Percentiles rank a stretch among this genome's conserved stretches.
Conservation (phyloP, 148 eudicot genomes). For the Camellia japonica region DNA sequence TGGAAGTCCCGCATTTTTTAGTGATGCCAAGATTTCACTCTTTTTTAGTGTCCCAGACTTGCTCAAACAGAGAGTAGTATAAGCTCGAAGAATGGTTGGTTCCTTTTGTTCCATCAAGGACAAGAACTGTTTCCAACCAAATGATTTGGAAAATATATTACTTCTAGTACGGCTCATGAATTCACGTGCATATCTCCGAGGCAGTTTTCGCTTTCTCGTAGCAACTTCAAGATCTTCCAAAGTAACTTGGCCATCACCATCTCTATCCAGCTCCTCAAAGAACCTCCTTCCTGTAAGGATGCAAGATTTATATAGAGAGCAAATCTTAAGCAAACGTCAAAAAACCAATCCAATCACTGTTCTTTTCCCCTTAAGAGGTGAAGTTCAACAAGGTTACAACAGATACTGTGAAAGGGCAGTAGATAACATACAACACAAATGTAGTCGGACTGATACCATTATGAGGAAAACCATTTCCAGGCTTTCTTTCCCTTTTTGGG, state of each 20-base stretch:
- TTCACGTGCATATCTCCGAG: constrained; percentile 78
- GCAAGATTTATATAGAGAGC: background rate
- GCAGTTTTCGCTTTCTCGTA: constrained; percentile 84
- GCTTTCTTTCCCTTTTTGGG: background rate
- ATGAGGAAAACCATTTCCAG: background rate
- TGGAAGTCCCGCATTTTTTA: constrained; percentile 90
- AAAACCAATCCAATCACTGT: constrained; percentile 3
- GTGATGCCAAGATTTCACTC: constrained; percentile 82
- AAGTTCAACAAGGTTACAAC: background rate
- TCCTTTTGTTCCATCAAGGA: constrained; percentile 96
- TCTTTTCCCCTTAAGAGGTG: background rate
- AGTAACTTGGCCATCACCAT: constrained; percentile 90
- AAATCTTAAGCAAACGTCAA: background rate
- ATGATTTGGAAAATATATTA: constrained; percentile 84
- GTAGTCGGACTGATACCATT: background rate
- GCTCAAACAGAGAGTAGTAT: constrained; percentile 90
- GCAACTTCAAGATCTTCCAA: constrained; percentile 93
- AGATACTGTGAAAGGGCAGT: background rate
- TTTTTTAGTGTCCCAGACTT: constrained; percentile 93
- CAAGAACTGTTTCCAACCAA: constrained; percentile 92
- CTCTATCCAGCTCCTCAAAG: constrained; percentile 95
- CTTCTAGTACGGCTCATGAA: constrained; percentile 77
- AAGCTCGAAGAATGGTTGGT: constrained; percentile 93
- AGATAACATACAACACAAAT: background rate
- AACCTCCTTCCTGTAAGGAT: constrained; percentile 73